A percentile compares a stretch with the other conserved stretches of the same genome.
These are phyloP conservation scores for Baudoinia panamericana DNA, from an alignment of 495 filamentous ascomycete genomes.

Conservation along the genomic window DNA sequence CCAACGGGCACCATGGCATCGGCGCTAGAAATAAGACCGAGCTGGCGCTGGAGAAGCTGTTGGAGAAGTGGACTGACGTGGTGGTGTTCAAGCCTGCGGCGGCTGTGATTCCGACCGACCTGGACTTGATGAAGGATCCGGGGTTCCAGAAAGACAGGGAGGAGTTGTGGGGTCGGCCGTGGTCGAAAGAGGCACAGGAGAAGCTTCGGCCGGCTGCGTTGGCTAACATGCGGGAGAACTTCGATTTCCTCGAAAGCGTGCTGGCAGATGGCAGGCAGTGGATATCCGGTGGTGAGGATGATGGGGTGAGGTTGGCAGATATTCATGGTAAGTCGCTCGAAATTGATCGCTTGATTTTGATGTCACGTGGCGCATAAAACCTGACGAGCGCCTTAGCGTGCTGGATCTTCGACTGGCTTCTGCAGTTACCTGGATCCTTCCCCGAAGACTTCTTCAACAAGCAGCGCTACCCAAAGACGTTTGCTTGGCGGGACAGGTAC, in stretches of 20 bases:
- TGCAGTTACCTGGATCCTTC: conserved; percentile 32
- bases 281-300: conserved; percentile 34
- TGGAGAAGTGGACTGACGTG: conserved; percentile 33
- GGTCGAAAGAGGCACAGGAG: conserved; percentile 26
- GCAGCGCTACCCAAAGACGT: conserved; percentile 38
- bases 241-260: conserved; percentile 40
- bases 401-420: conserved; percentile 50
- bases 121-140: conserved; percentile 37
- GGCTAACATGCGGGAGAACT: conserved; percentile 29
- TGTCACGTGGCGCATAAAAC: too few species aligned
- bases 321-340: conserved; percentile 45
- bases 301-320: conserved; percentile 44
- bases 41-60: conserved; percentile 28
- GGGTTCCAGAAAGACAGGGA: conserved; percentile 42
- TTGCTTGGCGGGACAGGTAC: conserved; percentile 44
- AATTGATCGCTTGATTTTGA: too few species aligned
- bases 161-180: conserved; percentile 30
- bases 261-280: conserved; percentile 46
- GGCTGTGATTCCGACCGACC: conserved; percentile 35
- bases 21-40: conserved; percentile 16
- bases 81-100: conserved; percentile 38
- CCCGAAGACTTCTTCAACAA: conserved; percentile 29
- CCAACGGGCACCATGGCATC: conserved; percentile 17
- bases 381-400: conserved; percentile 2
- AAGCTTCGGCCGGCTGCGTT: conserved; percentile 35